phyloP scores from a whole-genome alignment of 768 basidiomycete genomes.

The Rhizopogon rudus region DNA sequence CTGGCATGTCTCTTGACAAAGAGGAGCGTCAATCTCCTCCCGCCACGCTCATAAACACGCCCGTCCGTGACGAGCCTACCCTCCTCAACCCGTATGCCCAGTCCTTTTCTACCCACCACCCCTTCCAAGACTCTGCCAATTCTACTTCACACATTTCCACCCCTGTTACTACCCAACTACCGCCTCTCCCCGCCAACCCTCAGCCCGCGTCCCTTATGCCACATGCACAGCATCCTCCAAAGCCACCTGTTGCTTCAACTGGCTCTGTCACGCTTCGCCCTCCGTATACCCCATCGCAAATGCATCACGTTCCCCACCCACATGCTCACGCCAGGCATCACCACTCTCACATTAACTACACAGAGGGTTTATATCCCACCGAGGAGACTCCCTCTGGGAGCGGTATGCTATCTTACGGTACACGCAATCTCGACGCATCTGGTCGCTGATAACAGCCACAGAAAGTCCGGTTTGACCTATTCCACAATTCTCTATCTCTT shows the following conservation, averaged over 20 bases:
- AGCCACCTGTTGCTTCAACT: slow-evolving; percentile 28
- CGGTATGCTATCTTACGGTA: slow-evolving; percentile 43
- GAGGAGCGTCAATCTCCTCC: slow-evolving; percentile 15
- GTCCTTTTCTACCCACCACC: slow-evolving; percentile 14
- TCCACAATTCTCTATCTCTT: background rate
- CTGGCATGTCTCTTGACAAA: slow-evolving; percentile 7
- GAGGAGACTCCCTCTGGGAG: slow-evolving; percentile 18
- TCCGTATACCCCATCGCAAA: slow-evolving; percentile 54
- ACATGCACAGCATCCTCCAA: slow-evolving; percentile 18
- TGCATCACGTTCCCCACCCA: slow-evolving; percentile 80
- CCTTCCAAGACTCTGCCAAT: slow-evolving; percentile 11
- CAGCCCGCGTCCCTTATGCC: slow-evolving; percentile 16
- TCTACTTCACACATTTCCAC: slow-evolving; percentile 15
- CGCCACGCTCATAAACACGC: slow-evolving; percentile 14
- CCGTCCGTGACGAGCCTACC: slow-evolving; percentile 12
- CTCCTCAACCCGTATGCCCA: slow-evolving; percentile 20
- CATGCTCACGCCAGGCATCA: slow-evolving; percentile 75
- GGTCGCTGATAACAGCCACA: background rate
- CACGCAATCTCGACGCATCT: slow-evolving; percentile 17
- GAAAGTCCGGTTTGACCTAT: background rate
- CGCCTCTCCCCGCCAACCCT: slow-evolving; percentile 17
- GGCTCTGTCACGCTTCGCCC: slow-evolving; percentile 47
- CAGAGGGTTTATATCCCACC: slow-evolving; percentile 33
- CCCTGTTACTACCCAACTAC: slow-evolving; percentile 12
- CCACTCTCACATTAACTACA: slow-evolving; percentile 47